phyloP scores from a whole-genome alignment of 176 grass and related monocot species.

The Oryza coarctata region DNA sequence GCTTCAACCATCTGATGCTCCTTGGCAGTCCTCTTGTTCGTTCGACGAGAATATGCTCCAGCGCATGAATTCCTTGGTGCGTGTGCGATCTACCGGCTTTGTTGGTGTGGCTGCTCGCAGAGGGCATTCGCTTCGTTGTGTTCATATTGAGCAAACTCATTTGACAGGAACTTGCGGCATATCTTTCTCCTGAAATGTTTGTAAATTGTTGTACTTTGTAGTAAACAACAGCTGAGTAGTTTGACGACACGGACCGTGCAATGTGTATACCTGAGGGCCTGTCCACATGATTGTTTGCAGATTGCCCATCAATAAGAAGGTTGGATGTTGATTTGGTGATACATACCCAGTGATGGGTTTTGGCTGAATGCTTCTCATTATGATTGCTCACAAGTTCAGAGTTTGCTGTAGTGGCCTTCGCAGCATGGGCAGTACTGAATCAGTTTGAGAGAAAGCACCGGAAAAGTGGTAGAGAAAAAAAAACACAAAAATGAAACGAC shows the following conservation, averaged over 20 bases:
- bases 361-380: not conserved
- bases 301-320: slow-evolving; percentile 20
- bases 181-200: slow-evolving; percentile 23
- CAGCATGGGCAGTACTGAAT: too few species aligned
- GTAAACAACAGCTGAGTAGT: not conserved
- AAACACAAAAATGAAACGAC: not conserved
- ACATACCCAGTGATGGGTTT: not conserved
- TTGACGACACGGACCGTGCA: not conserved
- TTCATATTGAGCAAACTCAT: slow-evolving; percentile 14
- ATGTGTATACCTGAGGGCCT: slow-evolving; percentile 24
- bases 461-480: not conserved
- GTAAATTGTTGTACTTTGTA: slow-evolving; percentile 22
- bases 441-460: too few species aligned
- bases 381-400: not conserved
- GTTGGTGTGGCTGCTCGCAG: not conserved
- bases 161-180: not conserved
- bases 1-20: not conserved
- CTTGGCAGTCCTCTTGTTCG: not conserved
- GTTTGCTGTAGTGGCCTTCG: too few species aligned
- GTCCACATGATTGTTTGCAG: not conserved
- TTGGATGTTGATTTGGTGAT: not conserved
- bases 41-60: slow-evolving; percentile 2
- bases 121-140: not conserved
- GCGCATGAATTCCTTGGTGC: not conserved
- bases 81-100: not conserved